phyloP scores from a whole-genome alignment of 2,329 filamentous ascomycete genomes.

The Teratosphaeria epicoccoides region DNA sequence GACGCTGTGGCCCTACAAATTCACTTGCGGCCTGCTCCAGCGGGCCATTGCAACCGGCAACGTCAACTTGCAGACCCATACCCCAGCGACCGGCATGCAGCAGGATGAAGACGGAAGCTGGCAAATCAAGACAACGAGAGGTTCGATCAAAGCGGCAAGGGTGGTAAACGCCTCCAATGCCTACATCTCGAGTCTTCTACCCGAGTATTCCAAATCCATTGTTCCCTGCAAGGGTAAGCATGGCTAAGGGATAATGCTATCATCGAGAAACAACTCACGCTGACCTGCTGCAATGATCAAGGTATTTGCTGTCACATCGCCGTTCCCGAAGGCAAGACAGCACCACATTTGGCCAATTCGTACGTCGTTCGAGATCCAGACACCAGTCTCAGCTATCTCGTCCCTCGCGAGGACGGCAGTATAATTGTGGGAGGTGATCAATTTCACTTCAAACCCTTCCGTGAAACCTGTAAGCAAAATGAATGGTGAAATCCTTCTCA shows the following conservation, averaged over 20 bases:
- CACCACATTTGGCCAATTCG: background rate
- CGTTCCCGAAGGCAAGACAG: background rate
- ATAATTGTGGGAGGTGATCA: constrained; percentile 34
- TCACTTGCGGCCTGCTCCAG: constrained; percentile 60
- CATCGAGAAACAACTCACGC: background rate
- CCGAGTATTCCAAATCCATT: background rate
- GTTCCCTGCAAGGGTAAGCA: background rate
- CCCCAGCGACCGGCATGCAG: constrained; percentile 39
- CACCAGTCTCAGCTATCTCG: constrained; percentile 26
- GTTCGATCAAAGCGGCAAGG: constrained; percentile 12
- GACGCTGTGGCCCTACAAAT: constrained; percentile 67
- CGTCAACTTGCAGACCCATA: constrained; percentile 64
- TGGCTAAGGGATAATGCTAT: background rate
- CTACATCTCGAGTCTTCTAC: background rate
- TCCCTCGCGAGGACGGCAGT: constrained; percentile 33
- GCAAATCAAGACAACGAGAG: constrained; percentile 13
- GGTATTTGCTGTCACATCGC: background rate
- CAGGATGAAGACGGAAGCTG: background rate
- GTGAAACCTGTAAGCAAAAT: background rate
- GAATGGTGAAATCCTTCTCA: no score
- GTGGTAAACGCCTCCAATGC: constrained; percentile 28
- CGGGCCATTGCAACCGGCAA: constrained; percentile 35
- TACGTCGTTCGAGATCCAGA: constrained; percentile 1
- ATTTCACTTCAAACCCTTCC: background rate
- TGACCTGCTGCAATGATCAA: no score